A percentile compares a stretch with the other conserved stretches of the same genome.
phyloP scores from a whole-genome alignment of 495 filamentous ascomycete genomes.

The Durotheca rogersii region DNA sequence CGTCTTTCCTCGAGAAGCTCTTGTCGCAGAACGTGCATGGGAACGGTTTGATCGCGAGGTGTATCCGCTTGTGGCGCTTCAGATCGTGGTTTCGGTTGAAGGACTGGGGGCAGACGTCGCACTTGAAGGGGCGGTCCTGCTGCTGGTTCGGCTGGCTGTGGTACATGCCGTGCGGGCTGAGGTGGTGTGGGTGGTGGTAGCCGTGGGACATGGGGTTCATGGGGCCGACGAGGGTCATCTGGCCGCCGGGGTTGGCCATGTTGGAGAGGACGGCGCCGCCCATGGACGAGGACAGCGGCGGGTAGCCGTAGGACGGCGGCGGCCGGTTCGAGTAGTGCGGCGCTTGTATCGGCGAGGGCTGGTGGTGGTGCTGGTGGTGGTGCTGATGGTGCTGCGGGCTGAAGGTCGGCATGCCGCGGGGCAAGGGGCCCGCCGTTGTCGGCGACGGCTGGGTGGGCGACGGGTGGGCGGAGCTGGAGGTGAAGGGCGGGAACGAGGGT shows the following conservation, averaged over 20 bases:
- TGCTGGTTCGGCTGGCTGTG: constrained; percentile 45
- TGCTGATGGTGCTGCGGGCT: constrained; percentile 53
- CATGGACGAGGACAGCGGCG: constrained; percentile 38
- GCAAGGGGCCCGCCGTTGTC: constrained; percentile 55
- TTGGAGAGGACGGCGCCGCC: constrained; percentile 72
- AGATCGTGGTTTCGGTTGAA: constrained; percentile 98
- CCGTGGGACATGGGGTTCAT: constrained; percentile 48
- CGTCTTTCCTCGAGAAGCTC: constrained; percentile 96
- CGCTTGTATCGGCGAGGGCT: constrained; percentile 48
- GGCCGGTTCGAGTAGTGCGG: constrained; percentile 37
- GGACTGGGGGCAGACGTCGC: constrained; percentile 84
- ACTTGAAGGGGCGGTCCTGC: constrained; percentile 87
- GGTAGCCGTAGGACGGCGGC: constrained; percentile 16
- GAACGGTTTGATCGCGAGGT: constrained; percentile 93
- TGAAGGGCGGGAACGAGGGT: constrained; percentile 54
- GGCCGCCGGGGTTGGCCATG: constrained; percentile 71
- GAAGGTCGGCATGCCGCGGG: constrained; percentile 56
- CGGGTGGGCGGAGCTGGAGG: constrained; percentile 48
- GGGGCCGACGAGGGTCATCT: constrained; percentile 66
- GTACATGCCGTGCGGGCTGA: constrained; percentile 58
- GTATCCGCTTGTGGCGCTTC: constrained; percentile 93
- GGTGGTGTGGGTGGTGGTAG: constrained; percentile 59
- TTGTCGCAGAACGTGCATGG: constrained; percentile 91
- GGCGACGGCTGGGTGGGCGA: constrained; percentile 62
- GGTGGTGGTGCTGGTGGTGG: too few species aligned